phyloP scores from a whole-genome alignment of 2,329 filamentous ascomycete genomes.

The Penicillium hesseltinei region DNA sequence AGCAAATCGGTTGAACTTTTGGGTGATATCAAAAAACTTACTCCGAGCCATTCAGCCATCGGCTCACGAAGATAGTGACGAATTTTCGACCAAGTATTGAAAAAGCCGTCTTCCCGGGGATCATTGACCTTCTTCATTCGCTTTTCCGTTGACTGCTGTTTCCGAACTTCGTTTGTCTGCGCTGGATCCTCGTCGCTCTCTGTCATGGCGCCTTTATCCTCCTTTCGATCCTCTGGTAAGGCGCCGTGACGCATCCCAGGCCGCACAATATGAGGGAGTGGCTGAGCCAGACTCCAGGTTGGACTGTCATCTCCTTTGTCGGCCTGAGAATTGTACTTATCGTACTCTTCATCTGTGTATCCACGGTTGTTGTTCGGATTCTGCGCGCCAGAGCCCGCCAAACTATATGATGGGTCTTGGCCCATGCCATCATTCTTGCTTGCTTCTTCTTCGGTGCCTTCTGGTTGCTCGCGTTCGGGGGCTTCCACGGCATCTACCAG shows the following conservation, averaged over 20 bases:
- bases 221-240: constrained; percentile 15
- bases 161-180: background rate
- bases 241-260: constrained; percentile 43
- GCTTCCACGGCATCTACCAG: background rate
- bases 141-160: background rate
- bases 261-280: constrained; percentile 51
- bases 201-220: constrained; percentile 4
- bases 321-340: constrained; percentile 49
- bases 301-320: constrained; percentile 47
- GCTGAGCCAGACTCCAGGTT: constrained; percentile 52
- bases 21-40: constrained; percentile 3
- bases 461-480: background rate
- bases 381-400: constrained; percentile 11
- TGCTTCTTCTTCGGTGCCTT: constrained; percentile 12
- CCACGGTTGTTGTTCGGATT: constrained; percentile 9
- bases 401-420: constrained; percentile 11
- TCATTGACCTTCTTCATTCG: constrained; percentile 1
- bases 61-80: constrained; percentile 28
- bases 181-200: background rate
- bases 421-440: constrained; percentile 13
- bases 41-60: constrained; percentile 32
- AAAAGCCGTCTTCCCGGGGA: constrained; percentile 15
- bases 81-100: constrained; percentile 30
- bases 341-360: constrained; percentile 13
- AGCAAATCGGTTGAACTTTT: background rate